phyloP scores from a whole-genome alignment of 495 filamentous ascomycete species.

The Polyplosphaeria fusca region DNA sequence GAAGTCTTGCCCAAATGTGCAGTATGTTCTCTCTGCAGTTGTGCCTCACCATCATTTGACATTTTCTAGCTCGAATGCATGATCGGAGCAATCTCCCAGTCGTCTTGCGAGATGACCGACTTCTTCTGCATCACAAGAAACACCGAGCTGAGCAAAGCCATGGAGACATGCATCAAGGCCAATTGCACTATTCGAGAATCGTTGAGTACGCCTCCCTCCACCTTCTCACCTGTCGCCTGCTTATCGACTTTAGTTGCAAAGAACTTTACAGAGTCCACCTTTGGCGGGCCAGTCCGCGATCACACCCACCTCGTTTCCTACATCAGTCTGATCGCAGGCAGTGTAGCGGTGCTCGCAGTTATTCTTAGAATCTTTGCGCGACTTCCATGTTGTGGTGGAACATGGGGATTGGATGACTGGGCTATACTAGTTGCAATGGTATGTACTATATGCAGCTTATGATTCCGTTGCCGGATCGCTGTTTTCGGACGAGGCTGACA shows the following conservation, averaged over 20 bases:
- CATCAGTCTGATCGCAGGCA: slow-evolving; percentile 8
- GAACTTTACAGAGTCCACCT: slow-evolving; percentile 13
- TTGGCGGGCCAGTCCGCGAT: slow-evolving; percentile 13
- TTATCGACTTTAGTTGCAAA: slow-evolving; percentile 16
- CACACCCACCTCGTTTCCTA: slow-evolving; percentile 18
- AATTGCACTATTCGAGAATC: slow-evolving; percentile 20
- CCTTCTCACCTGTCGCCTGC: background rate
- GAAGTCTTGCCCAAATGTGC: slow-evolving; percentile 9
- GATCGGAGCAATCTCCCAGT: slow-evolving; percentile 10
- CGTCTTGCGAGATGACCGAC: slow-evolving; percentile 13
- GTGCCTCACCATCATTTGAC: background rate
- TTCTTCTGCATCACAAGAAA: slow-evolving; percentile 12
- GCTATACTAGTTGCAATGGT: slow-evolving; percentile 26
- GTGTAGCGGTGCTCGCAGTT: slow-evolving; percentile 12
- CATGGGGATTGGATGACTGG: slow-evolving; percentile 28
- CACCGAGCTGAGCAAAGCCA: background rate
- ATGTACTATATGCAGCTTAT: background rate
- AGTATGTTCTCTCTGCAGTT: background rate
- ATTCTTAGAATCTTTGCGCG: slow-evolving; percentile 16
- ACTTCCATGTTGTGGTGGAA: slow-evolving; percentile 20
- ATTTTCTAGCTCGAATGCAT: slow-evolving; percentile 15
- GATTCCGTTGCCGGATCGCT: background rate
- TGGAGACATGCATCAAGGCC: slow-evolving; percentile 8
- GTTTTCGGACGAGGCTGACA: slow-evolving; percentile 5
- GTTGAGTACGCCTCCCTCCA: slow-evolving; percentile 9